Evolutionary conservation across 2,329 filamentous ascomycete species (phyloP).

Genomic region (Epicoccum nigrum): DNA sequence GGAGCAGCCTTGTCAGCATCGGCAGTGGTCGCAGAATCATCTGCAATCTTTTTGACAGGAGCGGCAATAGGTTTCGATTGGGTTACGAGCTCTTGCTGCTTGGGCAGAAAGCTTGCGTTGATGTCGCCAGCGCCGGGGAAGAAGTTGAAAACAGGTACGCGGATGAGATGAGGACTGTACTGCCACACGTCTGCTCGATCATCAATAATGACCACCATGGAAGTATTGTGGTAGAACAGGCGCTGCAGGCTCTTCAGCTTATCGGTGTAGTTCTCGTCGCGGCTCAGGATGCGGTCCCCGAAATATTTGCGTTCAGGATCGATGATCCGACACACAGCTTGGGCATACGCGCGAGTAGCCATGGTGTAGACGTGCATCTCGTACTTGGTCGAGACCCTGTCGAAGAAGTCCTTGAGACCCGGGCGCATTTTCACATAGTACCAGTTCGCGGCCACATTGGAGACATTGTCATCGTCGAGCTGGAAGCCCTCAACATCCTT

Average conservation of each 20-base stretch:
- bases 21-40: slow-evolving; percentile 22
- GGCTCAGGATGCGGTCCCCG: slow-evolving; percentile 91
- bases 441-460: slow-evolving; percentile 59
- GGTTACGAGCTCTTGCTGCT: slow-evolving; percentile 58
- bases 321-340: slow-evolving; percentile 89
- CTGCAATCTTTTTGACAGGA: slow-evolving; percentile 26
- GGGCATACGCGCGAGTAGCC: slow-evolving; percentile 95
- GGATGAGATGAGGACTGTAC: slow-evolving; percentile 91
- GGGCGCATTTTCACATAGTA: slow-evolving; percentile 99
- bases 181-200: slow-evolving; percentile 96
- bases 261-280: slow-evolving; percentile 95
- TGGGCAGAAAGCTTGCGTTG: slow-evolving; percentile 95
- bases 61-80: slow-evolving; percentile 30
- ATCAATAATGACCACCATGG: slow-evolving; percentile 99
- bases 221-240: slow-evolving; percentile 93
- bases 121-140: slow-evolving; percentile 98
- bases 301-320: slow-evolving; percentile 90
- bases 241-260: slow-evolving; percentile 88
- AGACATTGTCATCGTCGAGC: slow-evolving; percentile 73
- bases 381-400: slow-evolving; percentile 78
- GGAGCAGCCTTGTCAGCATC: slow-evolving; percentile 34
- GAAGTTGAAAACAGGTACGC: slow-evolving; percentile 94
- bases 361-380: slow-evolving; percentile 99
- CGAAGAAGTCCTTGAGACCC: slow-evolving; percentile 79
- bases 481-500: slow-evolving; percentile 89